A percentile compares a stretch with the other conserved stretches of the same genome.
Conservation (phyloP, 352 stramenopile species). For the Globisporangium paroecandrum region DNA sequence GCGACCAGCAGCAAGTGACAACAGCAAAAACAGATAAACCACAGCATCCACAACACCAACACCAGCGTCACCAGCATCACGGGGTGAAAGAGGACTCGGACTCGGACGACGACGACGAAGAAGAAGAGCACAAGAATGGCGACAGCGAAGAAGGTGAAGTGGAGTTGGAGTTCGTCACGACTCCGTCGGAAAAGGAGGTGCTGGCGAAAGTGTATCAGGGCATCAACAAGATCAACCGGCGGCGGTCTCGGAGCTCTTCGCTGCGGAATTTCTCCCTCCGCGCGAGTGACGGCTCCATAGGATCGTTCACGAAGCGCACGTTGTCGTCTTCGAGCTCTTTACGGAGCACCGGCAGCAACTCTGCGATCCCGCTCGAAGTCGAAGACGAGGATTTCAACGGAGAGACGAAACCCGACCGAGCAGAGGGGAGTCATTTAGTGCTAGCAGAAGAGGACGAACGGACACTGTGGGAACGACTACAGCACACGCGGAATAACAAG, state of each 20-base stretch:
- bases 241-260: constrained; percentile 63
- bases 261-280: constrained; percentile 49
- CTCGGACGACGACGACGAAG: constrained; percentile 9
- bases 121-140: constrained; percentile 24
- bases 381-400: constrained; percentile 20
- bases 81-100: constrained; percentile 16
- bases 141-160: constrained; percentile 28
- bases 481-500: constrained; percentile 21
- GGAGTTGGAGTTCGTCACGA: constrained; percentile 62
- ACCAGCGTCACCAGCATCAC: constrained; percentile 17
- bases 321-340: constrained; percentile 61
- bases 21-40: background rate
- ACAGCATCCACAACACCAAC: constrained; percentile 17
- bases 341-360: constrained; percentile 40
- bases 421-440: background rate
- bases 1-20: background rate
- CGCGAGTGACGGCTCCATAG: constrained; percentile 29
- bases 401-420: constrained; percentile 2
- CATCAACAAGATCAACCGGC: constrained; percentile 70
- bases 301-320: constrained; percentile 38
- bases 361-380: constrained; percentile 18
- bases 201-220: constrained; percentile 62
- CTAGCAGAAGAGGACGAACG: constrained; percentile 22
- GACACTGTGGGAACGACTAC: constrained; percentile 43
- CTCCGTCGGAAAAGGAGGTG: constrained; percentile 68